Evolutionary conservation across 495 filamentous ascomycete genomes (phyloP).

Genomic region (Aspergillus incahuasiensis): DNA sequence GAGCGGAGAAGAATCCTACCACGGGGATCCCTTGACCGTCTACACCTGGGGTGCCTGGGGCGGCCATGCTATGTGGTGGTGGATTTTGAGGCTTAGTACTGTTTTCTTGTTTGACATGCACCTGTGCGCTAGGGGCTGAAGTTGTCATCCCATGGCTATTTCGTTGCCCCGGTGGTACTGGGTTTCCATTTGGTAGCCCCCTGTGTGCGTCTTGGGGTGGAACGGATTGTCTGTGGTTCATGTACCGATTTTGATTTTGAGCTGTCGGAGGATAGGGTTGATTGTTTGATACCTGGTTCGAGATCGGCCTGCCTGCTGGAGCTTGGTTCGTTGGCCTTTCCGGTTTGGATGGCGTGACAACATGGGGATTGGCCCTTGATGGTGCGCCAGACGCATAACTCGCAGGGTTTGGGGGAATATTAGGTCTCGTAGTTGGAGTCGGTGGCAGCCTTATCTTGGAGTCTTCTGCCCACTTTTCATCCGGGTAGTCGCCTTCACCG

Average conservation of each 20-base stretch:
- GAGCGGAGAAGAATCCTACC: conserved; percentile 72
- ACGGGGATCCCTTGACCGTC: conserved; percentile 22
- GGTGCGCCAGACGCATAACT: conserved; percentile 13
- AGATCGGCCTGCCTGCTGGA: conserved; percentile 21
- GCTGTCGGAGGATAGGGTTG: conserved; percentile 21
- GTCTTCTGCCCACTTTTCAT: conserved; percentile 52
- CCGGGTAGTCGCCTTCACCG: conserved; percentile 55
- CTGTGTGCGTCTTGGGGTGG: conserved; percentile 16
- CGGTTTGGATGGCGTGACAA: conserved; percentile 42
- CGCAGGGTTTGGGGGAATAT: conserved; percentile 22
- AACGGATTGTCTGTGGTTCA: conserved; percentile 19
- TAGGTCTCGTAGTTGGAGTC: conserved; percentile 24
- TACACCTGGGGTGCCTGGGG: conserved; percentile 14
- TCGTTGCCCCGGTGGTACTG: conserved; percentile 19
- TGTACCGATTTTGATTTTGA: conserved; percentile 12
- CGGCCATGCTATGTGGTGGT: conserved; percentile 29
- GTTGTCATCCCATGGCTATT: conserved; percentile 7
- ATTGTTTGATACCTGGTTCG: conserved; percentile 19
- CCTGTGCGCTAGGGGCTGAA: conserved; percentile 16
- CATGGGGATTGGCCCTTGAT: conserved; percentile 21
- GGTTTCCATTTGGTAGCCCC: conserved; percentile 22
- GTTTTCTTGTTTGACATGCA: conserved; percentile 27
- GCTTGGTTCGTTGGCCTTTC: conserved; percentile 30
- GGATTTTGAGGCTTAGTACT: conserved; percentile 19
- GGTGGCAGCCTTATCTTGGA: conserved; percentile 25